Percentiles rank a stretch among this genome's conserved stretches.
phyloP scores from a whole-genome alignment of 352 stramenopile genomes.

The Globisporangium carolinianum region DNA sequence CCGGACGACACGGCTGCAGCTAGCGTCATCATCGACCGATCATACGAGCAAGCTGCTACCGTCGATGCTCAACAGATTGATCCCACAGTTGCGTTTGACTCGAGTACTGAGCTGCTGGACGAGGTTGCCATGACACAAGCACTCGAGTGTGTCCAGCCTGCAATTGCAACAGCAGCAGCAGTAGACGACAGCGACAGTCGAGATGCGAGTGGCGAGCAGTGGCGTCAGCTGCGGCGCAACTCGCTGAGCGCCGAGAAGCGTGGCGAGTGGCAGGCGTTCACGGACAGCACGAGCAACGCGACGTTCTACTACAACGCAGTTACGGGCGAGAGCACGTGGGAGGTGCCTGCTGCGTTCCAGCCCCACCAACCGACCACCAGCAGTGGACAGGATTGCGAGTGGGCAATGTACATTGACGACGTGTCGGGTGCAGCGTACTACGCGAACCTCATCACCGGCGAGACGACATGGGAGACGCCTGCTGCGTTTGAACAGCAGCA shows the following conservation, averaged over 20 bases:
- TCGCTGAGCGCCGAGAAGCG: constrained; percentile 18
- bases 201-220: background rate
- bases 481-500: background rate
- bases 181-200: background rate
- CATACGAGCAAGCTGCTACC: too few species aligned
- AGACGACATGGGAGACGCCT: constrained; percentile 43
- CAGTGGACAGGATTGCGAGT: constrained; percentile 8
- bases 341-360: constrained; percentile 15
- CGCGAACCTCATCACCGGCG: constrained; percentile 39
- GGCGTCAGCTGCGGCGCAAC: constrained; percentile 16
- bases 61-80: too few species aligned
- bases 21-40: background rate
- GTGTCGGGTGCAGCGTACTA: constrained; percentile 38
- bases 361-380: constrained; percentile 5
- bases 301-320: constrained; percentile 65
- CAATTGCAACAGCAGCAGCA: background rate
- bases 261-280: constrained; percentile 46
- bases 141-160: too few species aligned
- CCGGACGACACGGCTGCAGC: constrained; percentile 8
- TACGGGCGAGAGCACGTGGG: constrained; percentile 61
- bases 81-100: background rate
- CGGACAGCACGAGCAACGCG: constrained; percentile 45
- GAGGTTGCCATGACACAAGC: constrained; percentile 11
- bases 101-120: background rate
- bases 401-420: constrained; percentile 45